Percentiles rank a stretch among this genome's conserved stretches.
These are phyloP conservation scores for Sapria himalayana DNA, from an alignment of 345 rosid species.

Conservation along the genomic window DNA sequence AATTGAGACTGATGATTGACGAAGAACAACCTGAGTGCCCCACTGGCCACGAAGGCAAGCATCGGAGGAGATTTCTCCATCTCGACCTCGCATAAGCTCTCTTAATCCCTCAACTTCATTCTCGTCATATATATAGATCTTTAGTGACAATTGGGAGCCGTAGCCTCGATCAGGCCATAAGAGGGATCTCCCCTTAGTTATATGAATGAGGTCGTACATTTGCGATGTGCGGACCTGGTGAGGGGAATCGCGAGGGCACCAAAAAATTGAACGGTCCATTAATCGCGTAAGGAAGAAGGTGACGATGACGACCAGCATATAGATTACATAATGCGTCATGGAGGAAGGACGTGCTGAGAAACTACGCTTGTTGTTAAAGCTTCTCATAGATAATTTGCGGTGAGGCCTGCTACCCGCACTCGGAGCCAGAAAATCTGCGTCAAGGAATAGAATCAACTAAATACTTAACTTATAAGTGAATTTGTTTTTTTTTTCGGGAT, in stretches of 20 bases:
- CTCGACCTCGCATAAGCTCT: slow-evolving; percentile 53
- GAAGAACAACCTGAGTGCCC: slow-evolving; percentile 66
- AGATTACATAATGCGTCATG: too few species aligned
- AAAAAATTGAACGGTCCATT: slow-evolving; percentile 35
- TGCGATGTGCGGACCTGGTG: slow-evolving; percentile 6
- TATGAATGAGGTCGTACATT: slow-evolving; percentile 1
- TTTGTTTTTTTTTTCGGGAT: too few species aligned
- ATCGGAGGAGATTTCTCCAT: slow-evolving; percentile 28
- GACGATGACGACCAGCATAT: slow-evolving; percentile 33
- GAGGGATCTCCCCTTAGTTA: slow-evolving; percentile 11
- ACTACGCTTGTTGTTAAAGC: too few species aligned
- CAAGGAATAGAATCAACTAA: too few species aligned
- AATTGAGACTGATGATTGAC: not conserved
- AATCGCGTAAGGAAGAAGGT: slow-evolving; percentile 76
- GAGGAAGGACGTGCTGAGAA: too few species aligned
- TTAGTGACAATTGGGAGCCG: slow-evolving; percentile 38
- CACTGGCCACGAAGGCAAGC: slow-evolving; percentile 79
- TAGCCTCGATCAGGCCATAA: slow-evolving; percentile 53
- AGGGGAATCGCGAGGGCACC: slow-evolving; percentile 13
- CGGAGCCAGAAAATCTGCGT: too few species aligned
- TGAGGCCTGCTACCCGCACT: too few species aligned
- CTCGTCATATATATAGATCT: slow-evolving; percentile 78
- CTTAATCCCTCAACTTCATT: slow-evolving; percentile 60
- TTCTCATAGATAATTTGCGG: too few species aligned
- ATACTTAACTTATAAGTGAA: too few species aligned